A percentile compares a stretch with the other conserved stretches of the same genome.
These are phyloP conservation scores for Phaeophleospora eucalypticola DNA, from an alignment of 2,329 filamentous ascomycete species.

Conservation along the genomic window DNA sequence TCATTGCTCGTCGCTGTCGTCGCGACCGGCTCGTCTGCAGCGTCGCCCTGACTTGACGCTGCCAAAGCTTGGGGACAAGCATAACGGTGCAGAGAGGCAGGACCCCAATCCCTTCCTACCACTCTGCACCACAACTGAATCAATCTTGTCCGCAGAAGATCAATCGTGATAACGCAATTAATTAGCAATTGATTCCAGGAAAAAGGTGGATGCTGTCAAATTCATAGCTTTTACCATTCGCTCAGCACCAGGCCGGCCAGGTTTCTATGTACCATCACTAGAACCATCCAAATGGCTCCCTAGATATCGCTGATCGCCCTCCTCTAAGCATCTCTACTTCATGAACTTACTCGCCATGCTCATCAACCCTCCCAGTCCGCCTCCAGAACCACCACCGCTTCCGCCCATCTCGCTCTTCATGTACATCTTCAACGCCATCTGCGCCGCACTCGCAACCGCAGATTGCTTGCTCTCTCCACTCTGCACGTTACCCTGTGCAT, in stretches of 20 bases:
- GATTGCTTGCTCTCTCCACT: constrained; percentile 70
- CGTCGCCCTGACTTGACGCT: not conserved
- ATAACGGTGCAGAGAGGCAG: not conserved
- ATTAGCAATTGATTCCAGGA: too few species aligned
- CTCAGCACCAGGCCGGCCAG: too few species aligned
- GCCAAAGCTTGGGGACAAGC: not conserved
- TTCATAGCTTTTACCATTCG: too few species aligned
- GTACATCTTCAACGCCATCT: constrained; percentile 89
- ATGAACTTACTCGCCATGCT: constrained; percentile 60
- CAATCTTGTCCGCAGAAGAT: too few species aligned
- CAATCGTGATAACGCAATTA: too few species aligned
- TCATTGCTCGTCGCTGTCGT: not conserved
- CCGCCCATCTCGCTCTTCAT: constrained; percentile 64
- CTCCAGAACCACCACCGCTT: constrained; percentile 45
- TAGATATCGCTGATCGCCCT: too few species aligned
- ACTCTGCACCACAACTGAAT: too few species aligned
- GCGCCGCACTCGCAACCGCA: constrained; percentile 71
- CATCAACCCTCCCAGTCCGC: constrained; percentile 46
- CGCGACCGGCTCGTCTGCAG: not conserved
- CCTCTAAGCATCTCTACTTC: constrained; percentile 10
- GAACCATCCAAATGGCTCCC: too few species aligned
- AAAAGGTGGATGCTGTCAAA: too few species aligned
- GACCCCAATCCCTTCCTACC: not conserved
- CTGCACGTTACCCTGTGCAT: constrained; percentile 47
- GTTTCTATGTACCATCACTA: too few species aligned